A percentile compares a stretch with the other conserved stretches of the same genome.
Evolutionary conservation across 1,139 yeast genomes (phyloP).

Genomic region (Torulaspora globosa): DNA sequence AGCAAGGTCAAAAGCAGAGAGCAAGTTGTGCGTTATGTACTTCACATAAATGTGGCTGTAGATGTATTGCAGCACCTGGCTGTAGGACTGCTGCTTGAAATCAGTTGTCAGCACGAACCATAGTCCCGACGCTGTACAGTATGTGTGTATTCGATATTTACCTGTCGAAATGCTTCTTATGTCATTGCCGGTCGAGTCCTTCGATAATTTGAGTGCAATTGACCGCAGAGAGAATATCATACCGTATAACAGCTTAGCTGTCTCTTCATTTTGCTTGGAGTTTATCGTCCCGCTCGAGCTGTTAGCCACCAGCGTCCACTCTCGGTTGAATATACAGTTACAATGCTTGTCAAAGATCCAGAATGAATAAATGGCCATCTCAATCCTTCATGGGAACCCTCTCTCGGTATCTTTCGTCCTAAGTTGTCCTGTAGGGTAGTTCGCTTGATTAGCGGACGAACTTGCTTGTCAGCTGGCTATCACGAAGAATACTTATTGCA

Average conservation of each 20-base stretch:
- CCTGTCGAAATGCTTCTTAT: slow-evolving; percentile 68
- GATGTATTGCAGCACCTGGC: slow-evolving; percentile 58
- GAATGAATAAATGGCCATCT: slow-evolving; percentile 66
- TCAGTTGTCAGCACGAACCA: slow-evolving; percentile 75
- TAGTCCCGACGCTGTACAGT: slow-evolving; percentile 74
- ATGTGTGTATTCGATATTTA: slow-evolving; percentile 69
- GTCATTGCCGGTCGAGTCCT: slow-evolving; percentile 41
- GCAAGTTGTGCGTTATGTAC: slow-evolving; percentile 58
- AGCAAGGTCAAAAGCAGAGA: slow-evolving; percentile 35
- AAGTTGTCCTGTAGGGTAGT: background rate
- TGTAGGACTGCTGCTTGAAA: slow-evolving; percentile 55
- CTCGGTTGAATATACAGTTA: slow-evolving; percentile 67
- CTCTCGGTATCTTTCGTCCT: background rate
- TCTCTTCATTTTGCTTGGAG: slow-evolving; percentile 55
- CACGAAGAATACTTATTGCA: background rate
- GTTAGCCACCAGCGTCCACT: slow-evolving; percentile 43
- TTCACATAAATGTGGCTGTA: slow-evolving; percentile 66
- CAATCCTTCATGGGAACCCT: background rate
- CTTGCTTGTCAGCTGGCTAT: background rate
- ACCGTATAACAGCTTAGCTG: slow-evolving; percentile 83
- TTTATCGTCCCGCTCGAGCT: slow-evolving; percentile 48
- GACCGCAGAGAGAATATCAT: slow-evolving; percentile 74
- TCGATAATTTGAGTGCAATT: slow-evolving; percentile 58
- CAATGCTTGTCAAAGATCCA: slow-evolving; percentile 90
- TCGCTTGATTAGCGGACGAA: background rate